Base-by-base conservation (phyloP, 352 stramenopile species). In the Phytophthora boehmeriae region DNA sequence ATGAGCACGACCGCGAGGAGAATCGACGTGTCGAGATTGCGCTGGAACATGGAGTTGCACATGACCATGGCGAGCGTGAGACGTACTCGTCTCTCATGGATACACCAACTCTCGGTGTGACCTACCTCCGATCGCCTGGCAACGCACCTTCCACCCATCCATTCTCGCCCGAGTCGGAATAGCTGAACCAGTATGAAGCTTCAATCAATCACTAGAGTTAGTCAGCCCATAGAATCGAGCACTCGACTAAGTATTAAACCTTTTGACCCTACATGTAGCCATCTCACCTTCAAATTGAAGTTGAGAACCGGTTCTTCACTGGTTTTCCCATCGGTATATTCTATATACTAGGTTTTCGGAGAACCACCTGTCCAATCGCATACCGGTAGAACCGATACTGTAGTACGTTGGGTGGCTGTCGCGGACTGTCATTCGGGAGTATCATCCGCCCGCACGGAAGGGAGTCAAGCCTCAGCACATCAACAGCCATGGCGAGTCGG, bases 401-500 rank as follows among this genome's bases (percentile, higher is more conserved):
- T 30, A 30, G 25, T 30, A 30, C 34, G 34, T 39, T 44, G 38
- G 38, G 38, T 44, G 38, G 38, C 38, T 44, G 38, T 17, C 13
- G 16, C n/a, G 28, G 64, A 45, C 60, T 47, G 32, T 53, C 51
- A 67, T 68, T 54, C 64, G 65, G 60, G 50, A 62, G 65, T 70
- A 45, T 56, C 38, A 45, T 44, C 38, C 38, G 23, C 35, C 25
- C 36, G 22, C n/a, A 25, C 35, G 50, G 51, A 54, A 66, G 45
- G 34, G 58, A 25, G 16, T 36, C 54, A 22, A 32, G 22, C 49
- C 23, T 42, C 3, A 27, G 22, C 52, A 68, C 44, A 64, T n/a
- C 35, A 73, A 39, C 30, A 66, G 74, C 27, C 52, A 94, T 92
- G 83, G 84, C 84, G 68, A 95, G 86, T 59, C 75, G 83, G 63